Evolutionary conservation across 192 early-diverging fungal species (phyloP).

Genomic region (Coemansia sp.): DNA sequence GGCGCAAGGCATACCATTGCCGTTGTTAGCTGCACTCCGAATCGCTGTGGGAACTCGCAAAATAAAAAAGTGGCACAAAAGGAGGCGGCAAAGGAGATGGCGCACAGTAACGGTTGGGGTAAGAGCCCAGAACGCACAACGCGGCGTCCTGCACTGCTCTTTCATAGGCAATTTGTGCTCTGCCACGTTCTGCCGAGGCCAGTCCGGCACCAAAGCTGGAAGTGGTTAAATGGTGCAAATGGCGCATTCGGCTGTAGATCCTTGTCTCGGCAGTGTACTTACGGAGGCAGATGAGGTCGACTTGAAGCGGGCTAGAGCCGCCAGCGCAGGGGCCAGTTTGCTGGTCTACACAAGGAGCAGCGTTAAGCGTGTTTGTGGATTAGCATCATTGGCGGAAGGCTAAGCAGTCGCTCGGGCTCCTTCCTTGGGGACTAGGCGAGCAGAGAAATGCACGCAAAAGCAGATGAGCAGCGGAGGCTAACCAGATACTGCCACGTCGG

Average conservation of each 20-base stretch:
- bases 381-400: no score
- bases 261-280: no score
- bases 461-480: neutral
- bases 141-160: neutral
- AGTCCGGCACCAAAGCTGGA: no score
- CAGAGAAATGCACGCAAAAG: neutral
- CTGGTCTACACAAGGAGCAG: slow-evolving; percentile 23
- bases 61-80: no score
- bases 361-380: no score
- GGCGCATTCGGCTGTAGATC: no score
- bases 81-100: neutral
- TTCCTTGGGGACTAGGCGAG: no score
- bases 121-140: no score
- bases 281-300: slow-evolving; percentile 47
- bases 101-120: no score
- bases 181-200: no score
- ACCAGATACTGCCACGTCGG: slow-evolving; percentile 45
- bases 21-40: neutral
- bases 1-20: neutral
- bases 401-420: no score
- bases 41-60: slow-evolving; percentile 11
- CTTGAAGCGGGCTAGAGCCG: slow-evolving; percentile 52
- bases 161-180: neutral
- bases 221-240: no score
- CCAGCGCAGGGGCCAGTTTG: slow-evolving; percentile 32